Conservation (phyloP, 2,329 filamentous ascomycete species). For the Trichoderma sp. region DNA sequence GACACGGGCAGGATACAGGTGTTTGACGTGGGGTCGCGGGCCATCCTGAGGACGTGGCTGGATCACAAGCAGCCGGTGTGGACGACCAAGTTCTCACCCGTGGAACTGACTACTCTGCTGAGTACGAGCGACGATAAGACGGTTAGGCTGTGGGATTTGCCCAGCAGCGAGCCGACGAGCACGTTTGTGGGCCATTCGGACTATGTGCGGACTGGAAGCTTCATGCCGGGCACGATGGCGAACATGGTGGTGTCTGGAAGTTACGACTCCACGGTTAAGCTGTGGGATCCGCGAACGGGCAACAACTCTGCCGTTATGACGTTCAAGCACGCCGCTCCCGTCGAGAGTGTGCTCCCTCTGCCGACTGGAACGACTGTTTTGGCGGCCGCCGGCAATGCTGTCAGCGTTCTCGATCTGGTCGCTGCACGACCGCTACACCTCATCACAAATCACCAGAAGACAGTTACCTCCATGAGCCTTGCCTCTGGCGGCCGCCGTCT, state of each 20-base stretch:
- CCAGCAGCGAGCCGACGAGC: conserved; percentile 71
- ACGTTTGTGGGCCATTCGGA: conserved; percentile 87
- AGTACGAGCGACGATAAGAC: conserved; percentile 91
- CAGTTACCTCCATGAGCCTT: conserved; percentile 82
- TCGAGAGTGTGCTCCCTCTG: conserved; percentile 87
- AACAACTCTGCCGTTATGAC: conserved; percentile 73
- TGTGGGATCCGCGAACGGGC: conserved; percentile 87
- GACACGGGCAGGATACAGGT: conserved; percentile 92
- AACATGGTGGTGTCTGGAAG: conserved; percentile 84
- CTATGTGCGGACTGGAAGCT: conserved; percentile 85
- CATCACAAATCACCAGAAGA: conserved; percentile 96
- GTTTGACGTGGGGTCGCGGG: conserved; percentile 84
- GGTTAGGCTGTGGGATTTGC: conserved; percentile 91
- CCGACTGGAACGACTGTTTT: conserved; percentile 84
- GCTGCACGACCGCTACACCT: conserved; percentile 85
- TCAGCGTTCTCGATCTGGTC: conserved; percentile 89
- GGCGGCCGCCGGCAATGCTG: conserved; percentile 79
- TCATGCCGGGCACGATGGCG: conserved; percentile 73
- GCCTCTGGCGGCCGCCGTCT: conserved; percentile 80
- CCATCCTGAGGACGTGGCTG: conserved; percentile 93
- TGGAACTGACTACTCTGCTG: conserved; percentile 82
- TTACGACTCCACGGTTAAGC: conserved; percentile 89
- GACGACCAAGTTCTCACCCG: conserved; percentile 87
- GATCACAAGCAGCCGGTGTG: conserved; percentile 94
- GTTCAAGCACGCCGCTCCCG: conserved; percentile 88